Evolutionary conservation across 2,329 filamentous ascomycete species (phyloP).

Genomic region (Chaetomium olivaceum): DNA sequence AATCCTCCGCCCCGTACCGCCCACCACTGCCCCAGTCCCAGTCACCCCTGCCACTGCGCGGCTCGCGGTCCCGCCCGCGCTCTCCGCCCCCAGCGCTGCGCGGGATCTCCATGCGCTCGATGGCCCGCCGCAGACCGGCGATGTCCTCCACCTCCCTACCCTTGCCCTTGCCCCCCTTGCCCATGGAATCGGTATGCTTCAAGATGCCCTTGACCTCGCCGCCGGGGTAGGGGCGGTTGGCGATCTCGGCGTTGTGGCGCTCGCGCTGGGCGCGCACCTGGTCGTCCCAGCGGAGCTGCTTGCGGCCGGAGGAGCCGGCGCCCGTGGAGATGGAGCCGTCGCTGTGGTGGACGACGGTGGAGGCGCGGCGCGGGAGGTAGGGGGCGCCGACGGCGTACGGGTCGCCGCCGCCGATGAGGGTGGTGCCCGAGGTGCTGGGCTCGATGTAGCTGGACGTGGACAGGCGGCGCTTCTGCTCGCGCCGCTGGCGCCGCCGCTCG

Average conservation of each 20-base stretch:
- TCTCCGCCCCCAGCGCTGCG: no score
- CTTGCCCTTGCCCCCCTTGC: slow-evolving; percentile 19
- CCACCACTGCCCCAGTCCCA: slow-evolving; percentile 24
- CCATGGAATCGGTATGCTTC: slow-evolving; percentile 30
- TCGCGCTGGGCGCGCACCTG: slow-evolving; percentile 31
- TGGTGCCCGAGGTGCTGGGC: slow-evolving; percentile 1
- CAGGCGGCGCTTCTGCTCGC: slow-evolving; percentile 17
- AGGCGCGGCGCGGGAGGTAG: slow-evolving; percentile 25
- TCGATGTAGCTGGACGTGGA: slow-evolving; percentile 22
- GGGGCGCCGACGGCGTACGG: slow-evolving; percentile 16
- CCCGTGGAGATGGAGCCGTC: slow-evolving; percentile 21
- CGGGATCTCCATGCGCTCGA: slow-evolving; percentile 32
- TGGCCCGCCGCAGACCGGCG: slow-evolving; percentile 28
- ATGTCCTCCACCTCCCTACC: slow-evolving; percentile 27
- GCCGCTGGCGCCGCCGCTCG: slow-evolving; percentile 29
- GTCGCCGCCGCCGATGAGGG: neutral
- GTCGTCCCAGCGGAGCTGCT: slow-evolving; percentile 38
- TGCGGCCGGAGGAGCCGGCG: slow-evolving; percentile 20
- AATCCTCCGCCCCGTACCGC: slow-evolving; percentile 19
- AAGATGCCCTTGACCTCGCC: slow-evolving; percentile 36
- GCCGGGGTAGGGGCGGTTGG: slow-evolving; percentile 28
- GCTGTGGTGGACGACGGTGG: slow-evolving; percentile 30
- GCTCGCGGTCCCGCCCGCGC: slow-evolving; percentile 20
- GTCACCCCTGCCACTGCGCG: slow-evolving; percentile 16
- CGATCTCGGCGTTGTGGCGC: slow-evolving; percentile 38